These are phyloP conservation scores for Xylaria telfairii DNA, from an alignment of 495 filamentous ascomycete genomes.

Conservation along the genomic window DNA sequence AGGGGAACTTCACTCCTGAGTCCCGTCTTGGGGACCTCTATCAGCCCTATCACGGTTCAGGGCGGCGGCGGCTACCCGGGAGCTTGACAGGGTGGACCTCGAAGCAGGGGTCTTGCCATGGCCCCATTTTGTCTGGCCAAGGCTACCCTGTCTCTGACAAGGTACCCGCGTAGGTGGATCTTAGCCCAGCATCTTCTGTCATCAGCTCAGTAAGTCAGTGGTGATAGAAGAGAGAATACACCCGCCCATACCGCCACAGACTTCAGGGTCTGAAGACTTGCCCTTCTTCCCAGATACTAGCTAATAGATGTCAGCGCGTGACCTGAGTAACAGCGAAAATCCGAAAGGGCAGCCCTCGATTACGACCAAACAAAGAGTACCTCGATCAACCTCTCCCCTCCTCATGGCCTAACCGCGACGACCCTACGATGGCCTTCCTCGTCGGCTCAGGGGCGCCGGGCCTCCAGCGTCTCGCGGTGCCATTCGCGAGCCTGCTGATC, in stretches of 20 bases:
- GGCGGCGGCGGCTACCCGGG: neutral
- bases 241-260: neutral
- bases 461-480: constrained; percentile 63
- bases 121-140: neutral
- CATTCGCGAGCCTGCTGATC: constrained; percentile 72
- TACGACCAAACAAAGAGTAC: neutral
- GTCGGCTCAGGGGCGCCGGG: constrained; percentile 35
- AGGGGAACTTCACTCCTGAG: neutral
- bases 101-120: neutral
- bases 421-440: constrained; percentile 34
- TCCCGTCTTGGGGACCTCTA: neutral
- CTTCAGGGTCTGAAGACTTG: neutral
- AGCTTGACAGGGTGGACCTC: neutral
- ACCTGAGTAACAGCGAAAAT: neutral
- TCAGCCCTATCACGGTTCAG: neutral
- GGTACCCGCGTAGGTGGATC: neutral
- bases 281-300: neutral
- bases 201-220: neutral
- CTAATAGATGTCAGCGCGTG: neutral
- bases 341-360: neutral
- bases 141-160: too few species aligned
- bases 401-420: constrained; percentile 29
- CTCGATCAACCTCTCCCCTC: neutral
- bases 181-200: neutral
- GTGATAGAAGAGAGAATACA: neutral